Base-by-base conservation (phyloP, 2,329 filamentous ascomycete species). In the Penicillium sp. region DNA sequence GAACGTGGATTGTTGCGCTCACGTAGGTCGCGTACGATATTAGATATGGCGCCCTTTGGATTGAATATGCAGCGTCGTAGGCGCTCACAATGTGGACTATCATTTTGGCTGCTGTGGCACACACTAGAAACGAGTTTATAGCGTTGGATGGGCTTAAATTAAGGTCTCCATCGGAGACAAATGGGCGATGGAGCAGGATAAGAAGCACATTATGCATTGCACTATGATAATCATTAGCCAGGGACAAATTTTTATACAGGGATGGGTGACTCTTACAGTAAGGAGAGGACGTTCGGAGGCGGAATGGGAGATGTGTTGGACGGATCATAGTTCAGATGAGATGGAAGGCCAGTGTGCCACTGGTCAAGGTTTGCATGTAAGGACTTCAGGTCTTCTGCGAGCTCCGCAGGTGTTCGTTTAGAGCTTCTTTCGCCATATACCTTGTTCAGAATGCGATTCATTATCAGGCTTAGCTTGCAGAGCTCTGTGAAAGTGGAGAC, bases 21-120 rank as follows among this genome's bases (percentile, higher is more conserved):
- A 82, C 79, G 57, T 83, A 84, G 0, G 79, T 81, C 0, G 81
- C 79, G 62, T 84, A 84, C 0, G 78, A 80, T 18, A 67, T 65
- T 1, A 83, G 66, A 55, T 83, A 83, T 0, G 81, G 81, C 0
- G 81, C 78, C 11, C 74, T 66, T 11, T 71, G 67, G 1, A 81
- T 70, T 1, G 74, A 77, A 42, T 79, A 82, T 0, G 73, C 68
- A 28, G 67, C 65, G 23, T 79, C 71, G 46, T 82, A 82, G 5
- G 71, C 67, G 20, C 73, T 71, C 0, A 82, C 61, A 0, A 82
- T 64, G 3, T 68, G 65, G 14, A 74, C 72, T 3, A 82, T 81
- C 14, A 71, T 69, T 9, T 69, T 68, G 0, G 80, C 80, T 0
- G 80, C 79, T 1, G 69, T 68, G 0, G 76, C 74, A 57, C 80